Percentiles rank a stretch among this genome's conserved stretches.
These are phyloP conservation scores for Vigna unguiculata DNA, from an alignment of 306 rosid species.

Conservation along the genomic window DNA sequence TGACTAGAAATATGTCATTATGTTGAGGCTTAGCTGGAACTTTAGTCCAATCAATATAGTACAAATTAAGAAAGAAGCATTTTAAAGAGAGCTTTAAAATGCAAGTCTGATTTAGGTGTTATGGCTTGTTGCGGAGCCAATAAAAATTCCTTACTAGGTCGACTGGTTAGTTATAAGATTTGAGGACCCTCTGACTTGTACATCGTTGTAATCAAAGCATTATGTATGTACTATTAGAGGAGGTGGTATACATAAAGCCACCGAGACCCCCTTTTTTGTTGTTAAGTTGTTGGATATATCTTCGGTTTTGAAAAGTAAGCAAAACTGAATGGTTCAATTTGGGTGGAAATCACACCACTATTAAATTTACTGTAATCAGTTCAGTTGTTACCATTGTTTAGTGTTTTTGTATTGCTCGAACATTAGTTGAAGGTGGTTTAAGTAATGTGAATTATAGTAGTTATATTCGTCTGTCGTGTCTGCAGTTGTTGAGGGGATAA, in stretches of 20 bases:
- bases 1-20: not conserved
- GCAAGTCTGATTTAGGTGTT: not conserved
- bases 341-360: not conserved
- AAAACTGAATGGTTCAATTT: not conserved
- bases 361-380: not conserved
- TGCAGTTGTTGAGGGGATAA: constrained; percentile 44
- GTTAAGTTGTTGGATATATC: not conserved
- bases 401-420: not conserved
- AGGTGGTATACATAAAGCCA: not conserved
- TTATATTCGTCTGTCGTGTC: not conserved
- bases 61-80: not conserved
- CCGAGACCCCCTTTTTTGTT: not conserved
- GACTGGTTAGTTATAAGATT: not conserved
- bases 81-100: not conserved
- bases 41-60: not conserved
- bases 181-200: not conserved
- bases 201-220: not conserved
- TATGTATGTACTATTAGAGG: not conserved
- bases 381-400: not conserved
- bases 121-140: not conserved
- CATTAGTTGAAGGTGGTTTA: not conserved
- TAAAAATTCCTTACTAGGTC: not conserved
- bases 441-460: not conserved
- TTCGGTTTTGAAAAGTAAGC: not conserved
- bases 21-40: not conserved